Conservation (phyloP, 257 asterid species). For the Fraxinus americana region DNA sequence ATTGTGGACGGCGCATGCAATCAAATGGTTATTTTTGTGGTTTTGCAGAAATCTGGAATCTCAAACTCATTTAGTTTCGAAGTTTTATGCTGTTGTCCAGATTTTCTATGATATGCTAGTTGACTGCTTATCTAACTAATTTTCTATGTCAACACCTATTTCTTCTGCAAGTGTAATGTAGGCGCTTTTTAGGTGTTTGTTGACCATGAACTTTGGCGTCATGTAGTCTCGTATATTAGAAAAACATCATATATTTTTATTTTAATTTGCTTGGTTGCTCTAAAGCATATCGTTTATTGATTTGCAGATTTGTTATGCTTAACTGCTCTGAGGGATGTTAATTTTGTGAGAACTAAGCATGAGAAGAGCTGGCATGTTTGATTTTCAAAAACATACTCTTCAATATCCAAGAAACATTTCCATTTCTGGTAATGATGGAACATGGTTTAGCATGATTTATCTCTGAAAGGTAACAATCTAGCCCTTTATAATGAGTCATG, state of each 20-base stretch:
- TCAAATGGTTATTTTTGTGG: not conserved
- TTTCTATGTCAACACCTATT: not conserved
- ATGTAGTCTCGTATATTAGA: not conserved
- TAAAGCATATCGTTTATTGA: not conserved
- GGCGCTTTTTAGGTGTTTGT: not conserved
- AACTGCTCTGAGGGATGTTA: not conserved
- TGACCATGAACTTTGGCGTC: not conserved
- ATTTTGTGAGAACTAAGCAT: not conserved
- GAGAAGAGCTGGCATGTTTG: not conserved
- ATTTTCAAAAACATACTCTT: not conserved
- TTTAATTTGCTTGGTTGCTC: not conserved
- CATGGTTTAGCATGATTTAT: constrained; percentile 22
- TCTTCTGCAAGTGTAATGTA: not conserved
- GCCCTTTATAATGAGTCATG: not conserved
- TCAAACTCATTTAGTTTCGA: not conserved
- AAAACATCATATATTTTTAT: not conserved
- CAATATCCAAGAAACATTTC: constrained; percentile 17
- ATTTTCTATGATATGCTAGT: not conserved
- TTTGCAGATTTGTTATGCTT: not conserved
- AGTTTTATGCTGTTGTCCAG: not conserved
- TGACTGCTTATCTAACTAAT: not conserved
- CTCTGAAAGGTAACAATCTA: constrained; percentile 28
- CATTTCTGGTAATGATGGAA: constrained; percentile 27
- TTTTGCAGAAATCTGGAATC: not conserved
- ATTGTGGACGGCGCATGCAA: not conserved